Evolutionary conservation across 2,329 filamentous ascomycete genomes (phyloP), one percentile per base, ranked within the genome.

Genomic region (Diaporthe humulicola): DNA sequence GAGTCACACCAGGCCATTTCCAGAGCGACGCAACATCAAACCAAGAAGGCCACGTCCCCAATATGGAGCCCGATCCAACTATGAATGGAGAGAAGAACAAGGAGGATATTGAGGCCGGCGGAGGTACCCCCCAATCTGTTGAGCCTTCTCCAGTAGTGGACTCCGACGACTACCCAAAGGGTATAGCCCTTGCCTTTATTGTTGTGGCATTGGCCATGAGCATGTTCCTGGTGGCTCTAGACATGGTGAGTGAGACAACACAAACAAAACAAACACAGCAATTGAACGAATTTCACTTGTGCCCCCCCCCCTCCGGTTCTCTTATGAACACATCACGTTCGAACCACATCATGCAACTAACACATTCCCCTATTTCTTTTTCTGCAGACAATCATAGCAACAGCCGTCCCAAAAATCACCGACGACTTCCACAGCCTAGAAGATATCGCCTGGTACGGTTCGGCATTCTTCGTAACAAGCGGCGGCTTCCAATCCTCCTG

Each of bases 151-250:
- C 61, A 9, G 36, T 8, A 17, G 61, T 4, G 38, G 38, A 48
- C 9, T 1, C 61, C 45, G 61, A 67, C 61, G 61, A 67, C 61
- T 67, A 42, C 9, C 61, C 61, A 17, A 33, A 15, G 25, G 61
- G 61, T 22, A n/a, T 38, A 30, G 48, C 33, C 17, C 61, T 67
- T 67, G 38, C 61, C 9, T 45, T 67, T 42, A 48, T 67, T 7
- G 61, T 67, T 10, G 19, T 67, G 22, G 61, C 61, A 25, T 22
- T 67, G 61, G 61, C 38, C 5, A 67, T 67, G 61, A 67, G 61
- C 15, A 67, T 67, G 61, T 67, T 67, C 48, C 38, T 67, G 61
- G 61, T 67, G 4, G 61, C 61, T 48, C 61, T 67, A 25, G 61
- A 67, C 25, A 67, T 67, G 61, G n/a, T n/a, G n/a, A n/a, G 48